Conservation (phyloP, 805 yeast genomes). For the Tetrapisispora taiwanensis region DNA sequence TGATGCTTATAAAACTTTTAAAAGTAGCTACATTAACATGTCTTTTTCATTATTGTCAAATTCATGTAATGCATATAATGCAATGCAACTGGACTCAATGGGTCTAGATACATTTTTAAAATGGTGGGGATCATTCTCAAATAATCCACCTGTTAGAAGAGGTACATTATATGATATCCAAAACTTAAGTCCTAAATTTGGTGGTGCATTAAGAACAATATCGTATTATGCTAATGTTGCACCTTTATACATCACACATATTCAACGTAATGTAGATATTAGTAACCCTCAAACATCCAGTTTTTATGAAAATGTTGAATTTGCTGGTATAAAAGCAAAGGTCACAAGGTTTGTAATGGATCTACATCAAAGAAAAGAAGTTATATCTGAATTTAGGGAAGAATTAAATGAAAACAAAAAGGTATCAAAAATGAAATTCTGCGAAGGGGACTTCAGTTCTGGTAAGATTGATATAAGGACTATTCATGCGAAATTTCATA, state of each 20-base stretch:
- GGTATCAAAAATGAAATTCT: constrained; percentile 47
- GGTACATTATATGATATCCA: constrained; percentile 60
- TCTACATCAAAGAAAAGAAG: constrained; percentile 52
- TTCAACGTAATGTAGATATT: constrained; percentile 41
- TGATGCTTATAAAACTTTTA: constrained; percentile 72
- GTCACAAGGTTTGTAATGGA: constrained; percentile 50
- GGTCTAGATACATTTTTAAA: constrained; percentile 55
- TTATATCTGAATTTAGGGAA: constrained; percentile 35
- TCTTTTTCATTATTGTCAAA: constrained; percentile 45
- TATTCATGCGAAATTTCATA: constrained; percentile 38
- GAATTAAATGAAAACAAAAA: constrained; percentile 39
- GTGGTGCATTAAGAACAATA: constrained; percentile 63
- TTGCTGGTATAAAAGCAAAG: constrained; percentile 63
- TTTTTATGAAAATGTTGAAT: constrained; percentile 29
- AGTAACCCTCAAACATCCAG: constrained; percentile 10
- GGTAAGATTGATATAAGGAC: constrained; percentile 50
- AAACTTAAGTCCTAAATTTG: constrained; percentile 54
- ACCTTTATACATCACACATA: constrained; percentile 68
- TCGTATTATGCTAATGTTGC: constrained; percentile 66
- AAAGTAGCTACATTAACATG: constrained; percentile 76
- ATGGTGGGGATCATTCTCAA: constrained; percentile 86
- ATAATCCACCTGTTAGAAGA: constrained; percentile 67
- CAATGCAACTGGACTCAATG: constrained; percentile 67
- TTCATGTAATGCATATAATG: constrained; percentile 42
- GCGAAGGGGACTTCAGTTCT: constrained; percentile 53